Evolutionary conservation across 2,329 filamentous ascomycete species (phyloP).

Genomic region (Arthroderma uncinatum): DNA sequence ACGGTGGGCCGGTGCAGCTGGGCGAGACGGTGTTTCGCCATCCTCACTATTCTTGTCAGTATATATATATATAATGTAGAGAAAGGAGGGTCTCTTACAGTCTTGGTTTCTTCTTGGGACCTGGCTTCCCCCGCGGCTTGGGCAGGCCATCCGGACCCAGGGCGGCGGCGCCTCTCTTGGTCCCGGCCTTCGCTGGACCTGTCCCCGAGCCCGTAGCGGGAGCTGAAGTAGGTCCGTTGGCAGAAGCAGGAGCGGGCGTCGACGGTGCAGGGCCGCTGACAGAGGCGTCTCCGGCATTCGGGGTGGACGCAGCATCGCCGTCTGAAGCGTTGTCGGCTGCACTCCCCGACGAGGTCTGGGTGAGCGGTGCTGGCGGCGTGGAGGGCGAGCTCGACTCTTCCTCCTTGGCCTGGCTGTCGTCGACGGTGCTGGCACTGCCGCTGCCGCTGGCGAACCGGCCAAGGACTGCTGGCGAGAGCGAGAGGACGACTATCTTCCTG

Average conservation of each 20-base stretch:
- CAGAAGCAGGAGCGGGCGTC: constrained; percentile 30
- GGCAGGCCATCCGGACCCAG: constrained; percentile 47
- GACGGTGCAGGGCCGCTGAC: constrained; percentile 35
- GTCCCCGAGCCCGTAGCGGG: neutral
- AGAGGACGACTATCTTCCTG: constrained; percentile 29
- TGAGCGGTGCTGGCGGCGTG: constrained; percentile 20
- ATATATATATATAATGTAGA: neutral
- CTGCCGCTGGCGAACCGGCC: constrained; percentile 24
- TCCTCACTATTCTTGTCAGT: constrained; percentile 36
- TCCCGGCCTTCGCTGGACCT: constrained; percentile 30
- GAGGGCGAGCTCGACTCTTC: constrained; percentile 28
- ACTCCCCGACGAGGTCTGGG: too few relatives aligned
- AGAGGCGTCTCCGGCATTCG: constrained; percentile 17
- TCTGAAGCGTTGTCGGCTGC: constrained; percentile 32
- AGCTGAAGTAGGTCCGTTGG: neutral
- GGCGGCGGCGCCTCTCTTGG: constrained; percentile 42
- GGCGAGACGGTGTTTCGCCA: constrained; percentile 30
- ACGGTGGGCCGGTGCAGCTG: constrained; percentile 52
- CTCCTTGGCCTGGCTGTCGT: constrained; percentile 17
- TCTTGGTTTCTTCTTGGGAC: constrained; percentile 91
- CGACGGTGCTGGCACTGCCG: constrained; percentile 9
- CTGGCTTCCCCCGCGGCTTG: constrained; percentile 76
- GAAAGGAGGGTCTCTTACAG: constrained; percentile 53
- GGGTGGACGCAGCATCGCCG: constrained; percentile 23
- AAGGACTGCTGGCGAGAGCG: constrained; percentile 29